Evolutionary conservation across 192 early-diverging fungal species (phyloP).

Genomic region (Ambispora gerdemannii): DNA sequence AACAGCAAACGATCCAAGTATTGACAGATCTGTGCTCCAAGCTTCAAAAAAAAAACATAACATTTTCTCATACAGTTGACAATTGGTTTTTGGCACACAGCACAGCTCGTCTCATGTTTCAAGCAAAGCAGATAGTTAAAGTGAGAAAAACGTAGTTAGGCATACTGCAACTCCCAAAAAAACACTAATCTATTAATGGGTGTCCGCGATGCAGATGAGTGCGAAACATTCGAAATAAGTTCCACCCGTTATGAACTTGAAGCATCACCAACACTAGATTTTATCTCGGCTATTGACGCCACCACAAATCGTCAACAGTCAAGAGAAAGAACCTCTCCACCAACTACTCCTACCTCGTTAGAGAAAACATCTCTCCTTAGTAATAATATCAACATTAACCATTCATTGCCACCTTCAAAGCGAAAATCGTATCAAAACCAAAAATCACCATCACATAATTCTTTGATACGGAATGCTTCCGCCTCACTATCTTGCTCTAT

Average conservation of each 20-base stretch:
- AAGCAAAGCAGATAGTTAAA: conserved; percentile 4
- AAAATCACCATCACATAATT: neutral
- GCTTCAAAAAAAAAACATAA: too few relatives aligned
- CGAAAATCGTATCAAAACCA: neutral
- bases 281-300: neutral
- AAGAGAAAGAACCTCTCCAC: neutral
- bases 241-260: conserved; percentile 16
- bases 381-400: neutral
- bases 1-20: too few relatives aligned
- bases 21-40: too few relatives aligned
- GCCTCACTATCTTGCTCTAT: conserved; percentile 22
- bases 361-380: neutral
- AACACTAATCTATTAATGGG: conserved; percentile 14
- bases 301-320: neutral
- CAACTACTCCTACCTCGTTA: neutral
- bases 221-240: conserved; percentile 26
- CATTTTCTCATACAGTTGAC: too few relatives aligned
- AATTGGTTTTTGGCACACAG: too few relatives aligned
- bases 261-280: neutral
- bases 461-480: conserved; percentile 22
- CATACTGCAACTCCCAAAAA: neutral
- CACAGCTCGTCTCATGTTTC: conserved; percentile 17
- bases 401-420: neutral
- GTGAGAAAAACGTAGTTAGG: neutral
- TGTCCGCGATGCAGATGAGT: conserved; percentile 7